These are phyloP conservation scores for Penicillium taxi DNA, from an alignment of 495 filamentous ascomycete genomes.

Conservation along the genomic window DNA sequence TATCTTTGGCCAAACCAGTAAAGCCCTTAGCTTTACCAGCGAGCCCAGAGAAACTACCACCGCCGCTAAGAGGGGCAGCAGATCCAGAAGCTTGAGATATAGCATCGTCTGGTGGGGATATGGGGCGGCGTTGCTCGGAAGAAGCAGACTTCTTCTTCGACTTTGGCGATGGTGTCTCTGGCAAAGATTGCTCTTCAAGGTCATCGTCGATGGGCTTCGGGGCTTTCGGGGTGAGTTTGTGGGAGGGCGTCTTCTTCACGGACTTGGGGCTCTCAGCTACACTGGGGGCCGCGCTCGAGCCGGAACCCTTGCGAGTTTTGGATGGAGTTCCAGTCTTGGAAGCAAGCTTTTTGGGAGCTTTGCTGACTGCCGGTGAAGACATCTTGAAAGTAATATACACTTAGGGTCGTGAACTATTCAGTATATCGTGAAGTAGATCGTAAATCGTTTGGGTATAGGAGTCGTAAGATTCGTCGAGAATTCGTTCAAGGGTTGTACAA, in stretches of 20 bases:
- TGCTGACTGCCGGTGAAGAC: slow-evolving; percentile 18
- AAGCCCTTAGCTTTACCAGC: slow-evolving; percentile 16
- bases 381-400: slow-evolving; percentile 12
- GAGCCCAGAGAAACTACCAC: slow-evolving; percentile 16
- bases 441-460: background rate
- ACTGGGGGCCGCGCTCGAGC: slow-evolving; percentile 26
- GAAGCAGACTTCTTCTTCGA: slow-evolving; percentile 26
- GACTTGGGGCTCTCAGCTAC: slow-evolving; percentile 20
- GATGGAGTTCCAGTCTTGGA: slow-evolving; percentile 36
- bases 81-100: slow-evolving; percentile 27
- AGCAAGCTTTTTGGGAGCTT: slow-evolving; percentile 20
- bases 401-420: background rate
- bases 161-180: slow-evolving; percentile 22
- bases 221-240: slow-evolving; percentile 21
- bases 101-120: slow-evolving; percentile 20
- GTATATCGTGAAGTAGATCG: background rate
- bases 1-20: slow-evolving; percentile 19
- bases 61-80: slow-evolving; percentile 15
- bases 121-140: slow-evolving; percentile 26
- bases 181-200: slow-evolving; percentile 15
- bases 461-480: background rate
- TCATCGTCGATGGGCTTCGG: slow-evolving; percentile 21
- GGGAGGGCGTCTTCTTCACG: slow-evolving; percentile 15
- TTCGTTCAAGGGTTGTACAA: background rate
- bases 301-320: slow-evolving; percentile 41